Evolutionary conservation across 169 alveolate species (phyloP).

Genomic region (Besnoitia besnoiti): DNA sequence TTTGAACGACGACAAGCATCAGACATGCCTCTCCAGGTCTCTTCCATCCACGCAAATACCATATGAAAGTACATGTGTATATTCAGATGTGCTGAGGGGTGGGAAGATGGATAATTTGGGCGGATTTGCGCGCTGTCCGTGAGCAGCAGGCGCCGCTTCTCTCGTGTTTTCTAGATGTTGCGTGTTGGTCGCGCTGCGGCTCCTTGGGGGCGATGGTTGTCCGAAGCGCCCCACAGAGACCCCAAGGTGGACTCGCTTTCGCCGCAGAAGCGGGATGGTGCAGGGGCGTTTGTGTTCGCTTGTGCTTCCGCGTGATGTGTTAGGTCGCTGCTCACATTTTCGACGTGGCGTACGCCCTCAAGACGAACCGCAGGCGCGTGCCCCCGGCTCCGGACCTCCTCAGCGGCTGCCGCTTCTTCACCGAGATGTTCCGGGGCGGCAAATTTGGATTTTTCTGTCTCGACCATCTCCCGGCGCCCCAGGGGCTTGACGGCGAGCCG

Average conservation of each 20-base stretch:
- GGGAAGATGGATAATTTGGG: no score
- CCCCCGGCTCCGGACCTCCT: conserved; percentile 34
- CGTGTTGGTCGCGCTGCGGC: no score
- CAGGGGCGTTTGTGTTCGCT: no score
- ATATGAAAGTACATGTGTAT: neutral
- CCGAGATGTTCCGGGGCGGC: conserved; percentile 45
- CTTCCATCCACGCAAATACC: neutral
- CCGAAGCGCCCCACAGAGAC: no score
- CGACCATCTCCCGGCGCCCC: conserved; percentile 22
- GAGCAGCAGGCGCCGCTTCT: neutral
- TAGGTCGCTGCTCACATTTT: conserved; percentile 45
- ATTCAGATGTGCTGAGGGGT: no score
- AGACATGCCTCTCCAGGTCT: neutral
- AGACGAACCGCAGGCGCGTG: neutral
- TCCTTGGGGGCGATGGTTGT: no score
- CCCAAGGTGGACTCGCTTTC: no score
- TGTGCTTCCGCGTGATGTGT: neutral
- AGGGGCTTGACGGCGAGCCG: neutral
- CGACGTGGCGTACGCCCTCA: neutral
- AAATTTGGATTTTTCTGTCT: conserved; percentile 27
- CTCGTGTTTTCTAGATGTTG: neutral
- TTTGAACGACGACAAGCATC: no score
- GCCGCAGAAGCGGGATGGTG: no score
- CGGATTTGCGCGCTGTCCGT: no score
- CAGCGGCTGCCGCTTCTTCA: conserved; percentile 45